Evolutionary conservation across 352 stramenopile species (phyloP).

Genomic region (Globisporangium megalacanthum): DNA sequence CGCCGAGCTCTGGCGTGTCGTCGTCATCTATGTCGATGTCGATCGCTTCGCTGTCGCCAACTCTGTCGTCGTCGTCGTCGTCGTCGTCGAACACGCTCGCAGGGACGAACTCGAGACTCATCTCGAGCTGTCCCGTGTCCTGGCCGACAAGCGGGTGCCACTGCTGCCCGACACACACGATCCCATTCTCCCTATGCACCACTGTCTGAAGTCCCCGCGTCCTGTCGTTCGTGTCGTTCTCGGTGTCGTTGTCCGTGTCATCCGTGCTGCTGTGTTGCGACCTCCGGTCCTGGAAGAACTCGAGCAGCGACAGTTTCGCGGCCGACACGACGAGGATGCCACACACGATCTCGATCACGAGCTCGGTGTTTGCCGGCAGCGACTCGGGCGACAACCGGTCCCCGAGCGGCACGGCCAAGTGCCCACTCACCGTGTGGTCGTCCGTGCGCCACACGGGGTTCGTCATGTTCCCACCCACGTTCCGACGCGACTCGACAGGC

Average conservation of each 20-base stretch:
- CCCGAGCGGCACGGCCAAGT: conserved; percentile 23
- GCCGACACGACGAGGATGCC: conserved; percentile 38
- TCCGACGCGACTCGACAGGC: conserved; percentile 36
- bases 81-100: conserved; percentile 14
- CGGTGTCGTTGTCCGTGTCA: neutral
- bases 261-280: conserved; percentile 1
- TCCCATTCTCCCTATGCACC: conserved; percentile 2
- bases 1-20: neutral
- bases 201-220: too few species aligned
- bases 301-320: conserved; percentile 27
- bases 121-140: conserved; percentile 36
- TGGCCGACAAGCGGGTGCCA: conserved; percentile 41
- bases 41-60: neutral
- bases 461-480: conserved; percentile 30
- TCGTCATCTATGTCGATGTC: neutral
- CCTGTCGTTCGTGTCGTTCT: conserved; percentile 6
- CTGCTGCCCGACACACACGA: conserved; percentile 22
- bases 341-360: conserved; percentile 54
- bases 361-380: conserved; percentile 30
- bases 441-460: conserved; percentile 36
- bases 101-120: conserved; percentile 44
- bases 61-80: conserved; percentile 1
- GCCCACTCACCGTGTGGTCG: conserved; percentile 27
- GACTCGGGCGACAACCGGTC: conserved; percentile 14
- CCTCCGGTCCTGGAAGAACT: conserved; percentile 18